Evolutionary conservation across 352 stramenopile species (phyloP).

Genomic region (Phytophthora crassamura): DNA sequence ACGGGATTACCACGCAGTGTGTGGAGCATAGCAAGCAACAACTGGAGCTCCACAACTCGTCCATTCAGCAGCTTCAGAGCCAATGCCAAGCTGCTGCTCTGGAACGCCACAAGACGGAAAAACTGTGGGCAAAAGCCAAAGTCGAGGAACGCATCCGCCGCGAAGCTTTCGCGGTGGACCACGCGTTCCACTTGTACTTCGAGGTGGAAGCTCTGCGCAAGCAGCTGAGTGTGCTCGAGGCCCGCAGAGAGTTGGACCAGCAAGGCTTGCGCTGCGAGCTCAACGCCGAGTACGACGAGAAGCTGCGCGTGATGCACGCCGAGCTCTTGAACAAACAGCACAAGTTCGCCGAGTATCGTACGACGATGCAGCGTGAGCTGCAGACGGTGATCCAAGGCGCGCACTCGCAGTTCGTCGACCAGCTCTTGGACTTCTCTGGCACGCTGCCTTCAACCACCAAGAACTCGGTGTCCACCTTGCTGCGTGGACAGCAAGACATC

Average conservation of each 20-base stretch:
- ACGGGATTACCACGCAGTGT: slow-evolving; percentile 12
- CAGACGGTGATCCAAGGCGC: slow-evolving; percentile 60
- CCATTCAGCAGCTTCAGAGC: slow-evolving; percentile 20
- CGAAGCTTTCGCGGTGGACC: slow-evolving; percentile 52
- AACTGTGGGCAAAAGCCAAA: slow-evolving; percentile 6
- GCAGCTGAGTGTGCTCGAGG: slow-evolving; percentile 32
- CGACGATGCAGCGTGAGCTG: slow-evolving; percentile 67
- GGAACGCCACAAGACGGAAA: slow-evolving; percentile 20
- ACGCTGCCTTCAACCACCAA: slow-evolving; percentile 63
- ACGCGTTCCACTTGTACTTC: slow-evolving; percentile 54
- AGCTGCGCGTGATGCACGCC: slow-evolving; percentile 56
- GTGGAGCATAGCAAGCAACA: slow-evolving; percentile 28
- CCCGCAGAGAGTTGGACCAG: slow-evolving; percentile 46
- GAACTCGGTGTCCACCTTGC: slow-evolving; percentile 46
- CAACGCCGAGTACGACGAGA: slow-evolving; percentile 60
- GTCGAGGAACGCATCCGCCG: slow-evolving; percentile 45
- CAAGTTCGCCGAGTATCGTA: slow-evolving; percentile 70
- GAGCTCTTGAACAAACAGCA: slow-evolving; percentile 64
- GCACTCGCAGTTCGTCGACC: slow-evolving; percentile 59
- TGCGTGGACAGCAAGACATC: slow-evolving; percentile 51
- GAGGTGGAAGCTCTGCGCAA: slow-evolving; percentile 44
- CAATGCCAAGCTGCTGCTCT: slow-evolving; percentile 12
- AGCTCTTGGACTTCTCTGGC: slow-evolving; percentile 68
- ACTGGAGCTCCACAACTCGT: slow-evolving; percentile 18
- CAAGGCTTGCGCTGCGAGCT: slow-evolving; percentile 55